Conservation (phyloP, 2,329 filamentous ascomycete species). For the Cladophialophora chaetospira region DNA sequence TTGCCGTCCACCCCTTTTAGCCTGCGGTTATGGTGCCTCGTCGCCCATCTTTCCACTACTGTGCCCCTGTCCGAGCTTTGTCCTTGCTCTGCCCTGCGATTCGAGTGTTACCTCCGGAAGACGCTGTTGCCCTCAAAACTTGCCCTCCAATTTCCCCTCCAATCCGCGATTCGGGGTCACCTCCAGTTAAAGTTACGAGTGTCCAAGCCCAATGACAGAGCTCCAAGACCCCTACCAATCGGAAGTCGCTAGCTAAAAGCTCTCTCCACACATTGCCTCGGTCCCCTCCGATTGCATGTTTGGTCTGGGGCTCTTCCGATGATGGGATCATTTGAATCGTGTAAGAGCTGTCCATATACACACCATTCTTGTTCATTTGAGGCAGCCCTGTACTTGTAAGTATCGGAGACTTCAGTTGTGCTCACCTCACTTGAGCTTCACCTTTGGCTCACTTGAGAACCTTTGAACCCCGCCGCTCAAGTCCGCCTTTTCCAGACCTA, state of each 20-base stretch:
- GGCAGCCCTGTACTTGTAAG: not conserved
- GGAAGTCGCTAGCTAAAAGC: not conserved
- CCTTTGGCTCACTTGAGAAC: not conserved
- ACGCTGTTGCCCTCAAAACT: not conserved
- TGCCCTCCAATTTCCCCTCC: not conserved
- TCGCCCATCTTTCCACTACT: not conserved
- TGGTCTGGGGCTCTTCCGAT: not conserved
- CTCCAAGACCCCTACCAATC: not conserved
- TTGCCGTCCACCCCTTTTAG: not conserved
- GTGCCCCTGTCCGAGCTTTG: not conserved
- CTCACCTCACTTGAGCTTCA: too few relatives aligned
- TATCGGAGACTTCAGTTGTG: not conserved
- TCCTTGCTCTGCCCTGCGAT: not conserved
- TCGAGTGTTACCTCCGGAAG: not conserved
- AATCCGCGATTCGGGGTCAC: not conserved
- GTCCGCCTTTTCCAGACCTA: not conserved
- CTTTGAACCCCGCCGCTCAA: not conserved
- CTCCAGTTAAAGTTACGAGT: not conserved
- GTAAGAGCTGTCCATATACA: not conserved
- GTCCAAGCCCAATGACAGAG: not conserved
- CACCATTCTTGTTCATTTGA: not conserved
- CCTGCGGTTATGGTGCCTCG: not conserved
- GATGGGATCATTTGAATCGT: not conserved
- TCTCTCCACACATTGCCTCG: conserved; percentile 20
- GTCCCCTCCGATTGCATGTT: conserved; percentile 1